Percentiles rank a stretch among this genome's conserved stretches.
These are phyloP conservation scores for Micromonas commoda DNA, from an alignment of 139 green algal species.

Conservation along the genomic window DNA sequence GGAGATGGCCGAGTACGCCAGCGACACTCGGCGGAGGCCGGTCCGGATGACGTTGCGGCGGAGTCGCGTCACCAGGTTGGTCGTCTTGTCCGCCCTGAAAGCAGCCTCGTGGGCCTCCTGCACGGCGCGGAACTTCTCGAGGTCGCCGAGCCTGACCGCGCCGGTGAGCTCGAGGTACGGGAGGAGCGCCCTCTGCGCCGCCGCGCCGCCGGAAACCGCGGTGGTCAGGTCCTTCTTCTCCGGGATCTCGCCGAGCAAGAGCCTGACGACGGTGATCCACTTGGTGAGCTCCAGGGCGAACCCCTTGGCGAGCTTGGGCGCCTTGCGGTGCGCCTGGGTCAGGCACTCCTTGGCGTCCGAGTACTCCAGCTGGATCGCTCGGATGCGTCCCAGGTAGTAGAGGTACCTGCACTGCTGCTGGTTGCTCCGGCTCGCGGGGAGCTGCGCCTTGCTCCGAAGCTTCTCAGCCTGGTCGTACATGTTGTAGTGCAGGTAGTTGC, in stretches of 20 bases:
- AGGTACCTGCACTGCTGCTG: constrained; percentile 87
- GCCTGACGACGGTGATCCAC: constrained; percentile 83
- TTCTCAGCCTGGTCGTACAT: constrained; percentile 97
- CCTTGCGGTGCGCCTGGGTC: constrained; percentile 76
- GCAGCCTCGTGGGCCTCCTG: constrained; percentile 48
- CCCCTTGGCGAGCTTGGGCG: constrained; percentile 68
- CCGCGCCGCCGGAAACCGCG: constrained; percentile 38
- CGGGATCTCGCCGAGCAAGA: constrained; percentile 97
- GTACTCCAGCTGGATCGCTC: constrained; percentile 93
- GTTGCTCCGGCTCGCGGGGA: constrained; percentile 66
- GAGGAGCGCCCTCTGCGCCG: constrained; percentile 46
- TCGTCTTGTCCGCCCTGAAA: constrained; percentile 68
- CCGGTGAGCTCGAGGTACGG: constrained; percentile 86
- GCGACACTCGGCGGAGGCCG: constrained; percentile 82
- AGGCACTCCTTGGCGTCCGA: constrained; percentile 90
- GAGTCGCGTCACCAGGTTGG: constrained; percentile 85
- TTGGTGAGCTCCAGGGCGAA: constrained; percentile 80
- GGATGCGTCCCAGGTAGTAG: constrained; percentile 92
- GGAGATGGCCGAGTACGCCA: constrained; percentile 90
- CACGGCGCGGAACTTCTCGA: constrained; percentile 64
- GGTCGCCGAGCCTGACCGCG: constrained; percentile 76
- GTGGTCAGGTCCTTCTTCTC: constrained; percentile 42
- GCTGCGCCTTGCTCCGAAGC: constrained; percentile 86
- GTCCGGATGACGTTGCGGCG: constrained; percentile 93
- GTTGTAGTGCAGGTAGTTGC: constrained; percentile 92